These are phyloP conservation scores for Coemansia sp. DNA, from an alignment of 192 early-diverging fungal genomes.

Conservation along the genomic window DNA sequence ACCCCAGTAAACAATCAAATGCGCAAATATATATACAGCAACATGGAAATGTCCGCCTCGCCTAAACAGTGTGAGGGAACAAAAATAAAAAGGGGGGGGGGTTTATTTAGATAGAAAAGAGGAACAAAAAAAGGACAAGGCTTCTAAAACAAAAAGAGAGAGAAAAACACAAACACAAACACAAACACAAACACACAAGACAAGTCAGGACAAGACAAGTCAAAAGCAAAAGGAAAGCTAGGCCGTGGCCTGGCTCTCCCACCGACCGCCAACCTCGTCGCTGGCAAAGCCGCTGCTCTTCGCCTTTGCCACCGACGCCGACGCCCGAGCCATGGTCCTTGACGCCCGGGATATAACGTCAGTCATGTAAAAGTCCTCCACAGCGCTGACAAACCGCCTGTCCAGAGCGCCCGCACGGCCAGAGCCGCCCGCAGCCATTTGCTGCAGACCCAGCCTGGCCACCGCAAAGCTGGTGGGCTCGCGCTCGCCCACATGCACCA, in stretches of 20 bases:
- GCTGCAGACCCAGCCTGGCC: constrained; percentile 66
- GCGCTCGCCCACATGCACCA: constrained; percentile 73
- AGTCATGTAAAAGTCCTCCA: constrained; percentile 94
- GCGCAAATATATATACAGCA: too few relatives aligned
- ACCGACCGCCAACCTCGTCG: background rate
- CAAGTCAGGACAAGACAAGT: too few relatives aligned
- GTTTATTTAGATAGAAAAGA: too few relatives aligned
- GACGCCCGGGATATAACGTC: constrained; percentile 91
- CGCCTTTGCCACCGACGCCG: constrained; percentile 51
- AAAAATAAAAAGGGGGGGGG: too few relatives aligned
- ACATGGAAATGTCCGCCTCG: too few relatives aligned
- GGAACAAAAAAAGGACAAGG: too few relatives aligned
- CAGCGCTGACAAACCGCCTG: constrained; percentile 62
- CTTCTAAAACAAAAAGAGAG: background rate
- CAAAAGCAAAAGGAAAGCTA: background rate
- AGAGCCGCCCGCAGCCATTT: constrained; percentile 34
- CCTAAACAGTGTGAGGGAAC: too few relatives aligned
- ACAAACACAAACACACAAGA: background rate
- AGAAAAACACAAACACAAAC: background rate
- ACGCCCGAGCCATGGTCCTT: constrained; percentile 96
- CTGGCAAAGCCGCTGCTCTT: background rate
- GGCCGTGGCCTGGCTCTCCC: background rate
- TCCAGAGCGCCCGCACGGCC: constrained; percentile 25
- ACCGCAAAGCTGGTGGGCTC: constrained; percentile 58
- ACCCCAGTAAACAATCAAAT: too few relatives aligned